Conservation (phyloP, 177 flowering plant genomes). For the Vitis hybrid region DNA sequence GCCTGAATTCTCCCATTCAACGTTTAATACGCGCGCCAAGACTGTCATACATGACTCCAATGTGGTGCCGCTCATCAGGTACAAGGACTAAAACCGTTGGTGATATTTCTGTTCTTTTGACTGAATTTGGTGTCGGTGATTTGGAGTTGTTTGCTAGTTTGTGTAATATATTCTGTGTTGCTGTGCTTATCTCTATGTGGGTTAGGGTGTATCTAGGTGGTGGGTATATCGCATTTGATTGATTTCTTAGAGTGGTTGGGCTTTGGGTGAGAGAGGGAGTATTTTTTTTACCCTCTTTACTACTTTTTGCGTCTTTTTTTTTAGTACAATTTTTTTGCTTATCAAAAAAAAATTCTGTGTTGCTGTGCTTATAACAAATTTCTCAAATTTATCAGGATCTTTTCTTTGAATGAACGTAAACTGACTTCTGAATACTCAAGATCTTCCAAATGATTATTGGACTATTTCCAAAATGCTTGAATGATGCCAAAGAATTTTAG, state of each 20-base stretch:
- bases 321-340: too few relatives aligned
- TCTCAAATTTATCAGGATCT: not conserved
- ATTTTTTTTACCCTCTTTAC: too few relatives aligned
- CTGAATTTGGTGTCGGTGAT: not conserved
- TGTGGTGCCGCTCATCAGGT: slow-evolving; percentile 81
- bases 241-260: too few relatives aligned
- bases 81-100: slow-evolving; percentile 4
- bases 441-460: not conserved
- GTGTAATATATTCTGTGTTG: not conserved
- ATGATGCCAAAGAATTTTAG: too few relatives aligned
- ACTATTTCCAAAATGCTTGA: not conserved
- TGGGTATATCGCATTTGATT: too few relatives aligned
- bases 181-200: not conserved
- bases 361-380: not conserved
- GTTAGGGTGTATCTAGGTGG: too few relatives aligned
- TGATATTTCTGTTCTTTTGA: not conserved
- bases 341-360: not conserved
- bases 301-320: too few relatives aligned
- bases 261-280: too few relatives aligned
- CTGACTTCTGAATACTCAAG: not conserved
- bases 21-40: slow-evolving; percentile 67
- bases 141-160: not conserved
- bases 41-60: slow-evolving; percentile 51
- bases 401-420: not conserved
- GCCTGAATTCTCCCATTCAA: slow-evolving; percentile 50